These are phyloP conservation scores for Blepharisma japonicum DNA, from an alignment of 73 alveolate genomes.

Conservation along the genomic window DNA sequence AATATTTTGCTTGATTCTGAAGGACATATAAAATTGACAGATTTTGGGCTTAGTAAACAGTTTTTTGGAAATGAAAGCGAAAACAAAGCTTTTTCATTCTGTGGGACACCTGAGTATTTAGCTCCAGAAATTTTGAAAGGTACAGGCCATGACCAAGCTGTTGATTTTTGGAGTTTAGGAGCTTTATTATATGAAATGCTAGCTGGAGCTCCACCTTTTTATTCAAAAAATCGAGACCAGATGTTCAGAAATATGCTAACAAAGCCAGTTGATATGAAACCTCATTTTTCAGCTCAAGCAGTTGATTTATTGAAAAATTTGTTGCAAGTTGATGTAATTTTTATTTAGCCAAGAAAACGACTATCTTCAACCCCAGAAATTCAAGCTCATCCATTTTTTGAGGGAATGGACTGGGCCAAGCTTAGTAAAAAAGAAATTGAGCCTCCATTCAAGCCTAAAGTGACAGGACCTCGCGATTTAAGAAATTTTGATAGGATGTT, in stretches of 20 bases:
- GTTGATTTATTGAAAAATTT: slow-evolving; percentile 35
- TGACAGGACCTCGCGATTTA: no score
- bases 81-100: slow-evolving; percentile 58
- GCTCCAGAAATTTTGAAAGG: slow-evolving; percentile 77
- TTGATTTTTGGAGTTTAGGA: slow-evolving; percentile 78
- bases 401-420: no score
- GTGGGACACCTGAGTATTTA: slow-evolving; percentile 84
- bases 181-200: slow-evolving; percentile 72
- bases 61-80: slow-evolving; percentile 34
- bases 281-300: slow-evolving; percentile 48
- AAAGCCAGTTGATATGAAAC: slow-evolving; percentile 41
- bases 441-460: no score
- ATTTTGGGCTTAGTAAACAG: slow-evolving; percentile 90
- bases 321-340: slow-evolving; percentile 34
- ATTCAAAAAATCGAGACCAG: slow-evolving; percentile 40
- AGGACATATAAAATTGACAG: slow-evolving; percentile 94
- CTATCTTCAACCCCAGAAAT: slow-evolving; percentile 52
- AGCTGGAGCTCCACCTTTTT: slow-evolving; percentile 72
- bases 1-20: slow-evolving; percentile 81
- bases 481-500: no score
- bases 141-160: slow-evolving; percentile 61
- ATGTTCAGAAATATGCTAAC: slow-evolving; percentile 46
- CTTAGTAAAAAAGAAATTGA: no score
- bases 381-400: slow-evolving; percentile 18
- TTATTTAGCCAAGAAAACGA: slow-evolving; percentile 51